phyloP scores from a whole-genome alignment of 305 asterid species.

The Ajuga reptans region DNA sequence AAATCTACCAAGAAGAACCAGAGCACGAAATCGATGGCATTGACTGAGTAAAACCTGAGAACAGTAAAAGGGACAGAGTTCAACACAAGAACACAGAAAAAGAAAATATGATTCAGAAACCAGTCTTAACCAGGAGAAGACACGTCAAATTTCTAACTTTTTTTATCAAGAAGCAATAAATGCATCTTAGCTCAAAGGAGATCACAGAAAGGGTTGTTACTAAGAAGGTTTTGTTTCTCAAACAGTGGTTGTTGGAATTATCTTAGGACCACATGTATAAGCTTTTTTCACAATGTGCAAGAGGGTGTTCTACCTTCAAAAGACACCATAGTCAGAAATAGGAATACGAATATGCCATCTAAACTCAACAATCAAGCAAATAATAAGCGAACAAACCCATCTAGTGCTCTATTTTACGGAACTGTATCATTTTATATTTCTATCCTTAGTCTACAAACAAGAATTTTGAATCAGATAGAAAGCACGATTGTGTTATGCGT shows the following conservation, averaged over 20 bases:
- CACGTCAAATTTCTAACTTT: not conserved
- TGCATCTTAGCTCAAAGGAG: not conserved
- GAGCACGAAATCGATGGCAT: conserved; percentile 95
- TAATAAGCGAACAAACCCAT: not conserved
- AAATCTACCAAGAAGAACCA: conserved; percentile 98
- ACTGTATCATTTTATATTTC: not conserved
- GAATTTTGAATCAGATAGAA: not conserved
- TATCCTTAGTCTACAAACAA: not conserved
- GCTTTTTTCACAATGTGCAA: not conserved
- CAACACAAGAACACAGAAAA: not conserved
- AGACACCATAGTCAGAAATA: not conserved
- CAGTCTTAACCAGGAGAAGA: not conserved
- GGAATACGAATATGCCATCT: not conserved
- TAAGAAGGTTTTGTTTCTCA: not conserved
- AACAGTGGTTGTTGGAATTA: not conserved
- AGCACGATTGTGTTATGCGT: not conserved
- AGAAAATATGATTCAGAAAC: not conserved
- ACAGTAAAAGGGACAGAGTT: conserved; percentile 7
- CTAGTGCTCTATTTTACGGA: not conserved
- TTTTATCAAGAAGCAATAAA: not conserved
- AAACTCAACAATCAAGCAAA: not conserved
- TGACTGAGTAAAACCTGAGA: conserved; percentile 93
- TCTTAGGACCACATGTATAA: not conserved
- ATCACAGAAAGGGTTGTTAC: not conserved
- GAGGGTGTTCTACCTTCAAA: not conserved